Conservation (phyloP, 1,284 basidiomycete species). For the Puccinia novopanici region DNA sequence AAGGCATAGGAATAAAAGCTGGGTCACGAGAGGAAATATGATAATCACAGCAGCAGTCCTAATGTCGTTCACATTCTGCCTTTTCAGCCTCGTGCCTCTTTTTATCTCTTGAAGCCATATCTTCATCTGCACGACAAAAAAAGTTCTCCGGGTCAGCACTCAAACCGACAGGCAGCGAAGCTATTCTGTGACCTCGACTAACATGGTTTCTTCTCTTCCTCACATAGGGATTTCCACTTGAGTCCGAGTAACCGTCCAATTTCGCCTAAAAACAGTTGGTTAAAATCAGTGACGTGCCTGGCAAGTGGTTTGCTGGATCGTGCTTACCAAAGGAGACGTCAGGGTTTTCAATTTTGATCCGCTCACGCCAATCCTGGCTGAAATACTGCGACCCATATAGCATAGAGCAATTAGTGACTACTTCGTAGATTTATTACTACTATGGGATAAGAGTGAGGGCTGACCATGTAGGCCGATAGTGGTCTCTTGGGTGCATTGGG, state of each 20-base stretch:
- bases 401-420: background rate
- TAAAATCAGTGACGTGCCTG: background rate
- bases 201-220: conserved; percentile 68
- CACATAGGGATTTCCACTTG: conserved; percentile 84
- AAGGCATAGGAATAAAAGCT: background rate
- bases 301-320: background rate
- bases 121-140: conserved; percentile 30
- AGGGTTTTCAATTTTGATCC: conserved; percentile 37
- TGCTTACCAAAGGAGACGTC: conserved; percentile 37
- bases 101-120: conserved; percentile 46
- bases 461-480: conserved; percentile 45
- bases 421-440: background rate
- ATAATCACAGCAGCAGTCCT: conserved; percentile 23
- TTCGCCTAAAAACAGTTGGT: conserved; percentile 63
- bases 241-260: conserved; percentile 82
- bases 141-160: background rate
- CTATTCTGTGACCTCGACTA: background rate
- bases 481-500: conserved; percentile 45
- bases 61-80: conserved; percentile 41
- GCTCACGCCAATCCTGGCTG: conserved; percentile 49
- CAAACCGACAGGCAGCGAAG: background rate
- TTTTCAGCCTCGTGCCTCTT: conserved; percentile 47
- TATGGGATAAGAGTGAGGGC: background rate
- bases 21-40: conserved; percentile 3
- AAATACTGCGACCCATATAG: conserved; percentile 10